phyloP scores from a whole-genome alignment of 495 filamentous ascomycete genomes.

The Neurospora sp. region DNA sequence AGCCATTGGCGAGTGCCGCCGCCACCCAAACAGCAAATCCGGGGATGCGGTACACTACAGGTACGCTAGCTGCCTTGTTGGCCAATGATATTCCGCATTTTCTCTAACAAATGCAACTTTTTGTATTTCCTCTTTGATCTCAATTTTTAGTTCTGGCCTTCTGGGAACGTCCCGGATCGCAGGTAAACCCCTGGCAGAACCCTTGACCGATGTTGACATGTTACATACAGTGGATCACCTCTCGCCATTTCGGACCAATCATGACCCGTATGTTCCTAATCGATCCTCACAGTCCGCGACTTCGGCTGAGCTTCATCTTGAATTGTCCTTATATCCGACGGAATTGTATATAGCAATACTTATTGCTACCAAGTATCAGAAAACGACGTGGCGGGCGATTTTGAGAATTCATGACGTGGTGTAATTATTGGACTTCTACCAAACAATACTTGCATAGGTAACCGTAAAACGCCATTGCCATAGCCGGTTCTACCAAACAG shows the following conservation, averaged over 20 bases:
- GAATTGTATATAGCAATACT: not conserved
- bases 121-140: not conserved
- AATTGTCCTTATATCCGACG: not conserved
- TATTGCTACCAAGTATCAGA: not conserved
- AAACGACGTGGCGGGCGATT: not conserved
- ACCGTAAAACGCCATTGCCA: not conserved
- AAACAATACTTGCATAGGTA: not conserved
- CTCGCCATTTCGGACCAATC: not conserved
- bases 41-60: not conserved
- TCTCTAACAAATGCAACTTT: not conserved
- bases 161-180: not conserved
- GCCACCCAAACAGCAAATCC: not conserved
- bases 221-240: not conserved
- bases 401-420: not conserved
- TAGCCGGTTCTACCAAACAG: not conserved
- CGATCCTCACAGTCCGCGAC: not conserved
- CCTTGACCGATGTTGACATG: not conserved
- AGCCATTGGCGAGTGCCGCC: not conserved
- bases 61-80: not conserved
- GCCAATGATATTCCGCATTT: not conserved
- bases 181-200: not conserved
- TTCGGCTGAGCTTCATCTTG: not conserved
- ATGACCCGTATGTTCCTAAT: not conserved
- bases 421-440: not conserved
- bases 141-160: not conserved